Percentiles rank a stretch among this genome's conserved stretches.
phyloP scores from a whole-genome alignment of 2,329 filamentous ascomycete genomes.

The Alternaria postmessia region DNA sequence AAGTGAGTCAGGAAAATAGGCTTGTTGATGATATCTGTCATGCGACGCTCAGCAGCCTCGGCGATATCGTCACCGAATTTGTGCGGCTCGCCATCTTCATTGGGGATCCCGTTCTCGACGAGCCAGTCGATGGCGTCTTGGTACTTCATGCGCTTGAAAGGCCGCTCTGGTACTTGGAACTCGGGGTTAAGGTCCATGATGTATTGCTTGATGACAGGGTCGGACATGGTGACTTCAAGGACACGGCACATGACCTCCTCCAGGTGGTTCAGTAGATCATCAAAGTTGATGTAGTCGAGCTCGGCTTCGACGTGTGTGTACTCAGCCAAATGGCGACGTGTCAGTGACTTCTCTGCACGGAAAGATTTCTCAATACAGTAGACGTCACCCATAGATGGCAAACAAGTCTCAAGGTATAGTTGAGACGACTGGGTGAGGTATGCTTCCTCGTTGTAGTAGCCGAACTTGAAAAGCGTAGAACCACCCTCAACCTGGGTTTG shows the following conservation, averaged over 20 bases:
- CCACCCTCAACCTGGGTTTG: constrained; percentile 96
- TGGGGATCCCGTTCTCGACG: constrained; percentile 84
- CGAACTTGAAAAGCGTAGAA: constrained; percentile 86
- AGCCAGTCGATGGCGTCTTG: constrained; percentile 94
- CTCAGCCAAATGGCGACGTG: constrained; percentile 91
- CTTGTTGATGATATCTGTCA: constrained; percentile 96
- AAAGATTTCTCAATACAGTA: constrained; percentile 99
- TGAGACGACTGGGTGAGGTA: constrained; percentile 98
- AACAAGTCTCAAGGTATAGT: constrained; percentile 93
- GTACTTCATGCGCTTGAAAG: constrained; percentile 96
- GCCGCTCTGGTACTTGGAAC: constrained; percentile 81
- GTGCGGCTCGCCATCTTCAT: constrained; percentile 91
- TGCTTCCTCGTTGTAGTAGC: constrained; percentile 88
- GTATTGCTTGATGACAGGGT: constrained; percentile 74
- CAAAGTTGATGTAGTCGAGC: constrained; percentile 93
- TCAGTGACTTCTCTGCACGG: constrained; percentile 95
- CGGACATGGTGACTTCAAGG: constrained; percentile 76
- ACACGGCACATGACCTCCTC: constrained; percentile 89
- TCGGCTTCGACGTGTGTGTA: constrained; percentile 98
- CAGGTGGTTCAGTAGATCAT: constrained; percentile 85
- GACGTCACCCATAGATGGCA: constrained; percentile 90
- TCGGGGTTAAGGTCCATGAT: constrained; percentile 90
- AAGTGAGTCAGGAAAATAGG: constrained; percentile 98
- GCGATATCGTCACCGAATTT: constrained; percentile 97
- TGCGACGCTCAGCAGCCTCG: constrained; percentile 92